Evolutionary conservation across 164 flowering plant species (phyloP), one percentile per base, ranked within the genome.

Genomic region (Euptelea pleiosperma): DNA sequence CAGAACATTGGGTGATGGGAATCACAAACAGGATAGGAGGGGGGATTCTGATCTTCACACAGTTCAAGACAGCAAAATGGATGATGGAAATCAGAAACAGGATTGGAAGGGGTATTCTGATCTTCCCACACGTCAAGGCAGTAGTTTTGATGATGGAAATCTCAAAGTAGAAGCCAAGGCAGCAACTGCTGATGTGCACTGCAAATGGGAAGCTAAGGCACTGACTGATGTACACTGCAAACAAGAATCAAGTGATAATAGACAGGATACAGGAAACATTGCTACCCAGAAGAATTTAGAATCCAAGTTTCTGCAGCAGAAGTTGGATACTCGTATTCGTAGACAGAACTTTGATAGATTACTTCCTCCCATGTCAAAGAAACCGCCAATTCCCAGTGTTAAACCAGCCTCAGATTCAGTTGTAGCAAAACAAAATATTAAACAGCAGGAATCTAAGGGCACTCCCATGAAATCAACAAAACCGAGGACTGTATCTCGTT

Each of bases 401-500:
- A 83, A 77, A 72, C 52, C 73, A 31, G 51, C 52, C 40, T 22
- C 61, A 57, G 86, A 81, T 65, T 47, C 70, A 30, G 72, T 45
- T 70, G 43, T 60, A 40, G 60, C 65, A 25, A 75, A 78, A 47
- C 73, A 54, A 60, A 82, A 75, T 68, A 42, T 37, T 28, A 79
- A 82, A 60, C 79, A 62, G 58, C 75, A 58, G 58, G 91, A 82
- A 41, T 54, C 79, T 45, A 72, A 72, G 30, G 66, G 52, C 5
- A 5, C 69, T 54, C 11, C 22, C n/a, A 52, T 33, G 33, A 86
- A 80, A 64, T 51, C 51, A 45, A 66, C 79, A 58, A 83, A 84
- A 72, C 74, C 85, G 57, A 80, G 71, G 64, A 60, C 73, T 35
- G 73, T 76, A n/a, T 66, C 89, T 59, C 67, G 81, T 56, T 86